Evolutionary conservation across 257 asterid genomes (phyloP).

Genomic region (Agastache rugosa): DNA sequence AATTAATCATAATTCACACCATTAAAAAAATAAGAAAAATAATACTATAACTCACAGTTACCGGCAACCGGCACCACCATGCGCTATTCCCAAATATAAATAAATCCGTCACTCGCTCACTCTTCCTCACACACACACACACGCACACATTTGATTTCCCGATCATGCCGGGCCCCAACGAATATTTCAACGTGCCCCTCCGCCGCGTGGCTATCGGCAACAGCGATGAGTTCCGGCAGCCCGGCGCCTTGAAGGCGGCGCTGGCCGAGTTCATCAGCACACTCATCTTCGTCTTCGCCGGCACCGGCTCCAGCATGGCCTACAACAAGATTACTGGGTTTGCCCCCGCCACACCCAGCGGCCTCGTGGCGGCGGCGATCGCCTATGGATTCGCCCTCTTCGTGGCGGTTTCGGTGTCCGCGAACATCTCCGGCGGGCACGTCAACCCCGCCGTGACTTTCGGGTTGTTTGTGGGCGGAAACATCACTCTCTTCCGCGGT

Average conservation of each 20-base stretch:
- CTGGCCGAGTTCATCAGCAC: constrained; percentile 67
- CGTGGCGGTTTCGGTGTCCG: constrained; percentile 51
- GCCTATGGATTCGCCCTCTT: constrained; percentile 62
- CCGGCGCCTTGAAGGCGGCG: constrained; percentile 65
- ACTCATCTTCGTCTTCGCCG: constrained; percentile 64
- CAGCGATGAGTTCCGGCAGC: constrained; percentile 50
- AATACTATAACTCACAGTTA: background rate
- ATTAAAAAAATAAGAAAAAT: background rate
- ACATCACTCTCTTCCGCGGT: constrained; percentile 64
- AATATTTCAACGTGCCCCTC: constrained; percentile 53
- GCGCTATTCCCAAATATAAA: constrained; percentile 35
- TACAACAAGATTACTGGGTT: constrained; percentile 50
- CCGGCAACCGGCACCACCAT: constrained; percentile 40
- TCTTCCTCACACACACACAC: background rate
- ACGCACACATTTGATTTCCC: background rate
- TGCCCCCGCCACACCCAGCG: constrained; percentile 44
- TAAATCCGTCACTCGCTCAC: background rate
- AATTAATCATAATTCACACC: background rate
- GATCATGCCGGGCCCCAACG: constrained; percentile 43
- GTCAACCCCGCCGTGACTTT: constrained; percentile 77
- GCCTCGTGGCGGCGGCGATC: constrained; percentile 57
- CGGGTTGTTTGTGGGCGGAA: constrained; percentile 70
- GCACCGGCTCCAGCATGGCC: constrained; percentile 66
- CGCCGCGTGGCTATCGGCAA: constrained; percentile 56
- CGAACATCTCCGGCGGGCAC: constrained; percentile 79